Conservation (phyloP, 202 grass and related monocot genomes). For the Schoenoplectus triqueter region DNA sequence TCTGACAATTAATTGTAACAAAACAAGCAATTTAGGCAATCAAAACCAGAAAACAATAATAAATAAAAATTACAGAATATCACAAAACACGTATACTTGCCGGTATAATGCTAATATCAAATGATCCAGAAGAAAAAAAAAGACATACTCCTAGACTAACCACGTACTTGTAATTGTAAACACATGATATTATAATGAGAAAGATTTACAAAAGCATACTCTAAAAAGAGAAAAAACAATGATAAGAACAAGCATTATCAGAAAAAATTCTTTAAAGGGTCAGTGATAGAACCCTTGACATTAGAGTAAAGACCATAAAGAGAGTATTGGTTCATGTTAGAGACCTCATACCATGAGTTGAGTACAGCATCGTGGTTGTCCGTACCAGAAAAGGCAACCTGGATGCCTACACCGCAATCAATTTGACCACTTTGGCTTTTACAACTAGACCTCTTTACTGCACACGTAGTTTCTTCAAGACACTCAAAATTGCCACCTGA, state of each 20-base stretch:
- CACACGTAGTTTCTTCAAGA: conserved; percentile 58
- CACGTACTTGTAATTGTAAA: not conserved
- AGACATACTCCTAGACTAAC: not conserved
- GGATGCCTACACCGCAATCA: conserved; percentile 75
- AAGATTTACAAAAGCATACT: conserved; percentile 20
- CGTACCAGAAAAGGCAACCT: conserved; percentile 87
- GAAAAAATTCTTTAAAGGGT: conserved; percentile 57
- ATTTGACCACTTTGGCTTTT: conserved; percentile 53
- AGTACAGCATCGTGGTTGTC: conserved; percentile 80
- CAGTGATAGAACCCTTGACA: conserved; percentile 69
- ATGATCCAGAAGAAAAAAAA: conserved; percentile 6
- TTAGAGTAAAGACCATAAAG: conserved; percentile 71
- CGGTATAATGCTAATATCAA: conserved; percentile 1
- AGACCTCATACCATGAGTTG: conserved; percentile 96
- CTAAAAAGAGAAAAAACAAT: not conserved
- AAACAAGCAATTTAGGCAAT: not conserved
- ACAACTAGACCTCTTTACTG: conserved; percentile 56
- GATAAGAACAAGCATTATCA: conserved; percentile 43
- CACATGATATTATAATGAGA: conserved; percentile 19
- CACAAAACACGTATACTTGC: not conserved
- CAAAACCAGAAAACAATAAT: not conserved
- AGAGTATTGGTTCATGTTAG: conserved; percentile 87
- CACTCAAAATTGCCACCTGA: conserved; percentile 54
- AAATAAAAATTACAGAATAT: too few species aligned
- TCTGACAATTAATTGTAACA: too few species aligned